Base-by-base conservation (phyloP, 2,329 filamentous ascomycete genomes). In the Talaromyces sp. region DNA sequence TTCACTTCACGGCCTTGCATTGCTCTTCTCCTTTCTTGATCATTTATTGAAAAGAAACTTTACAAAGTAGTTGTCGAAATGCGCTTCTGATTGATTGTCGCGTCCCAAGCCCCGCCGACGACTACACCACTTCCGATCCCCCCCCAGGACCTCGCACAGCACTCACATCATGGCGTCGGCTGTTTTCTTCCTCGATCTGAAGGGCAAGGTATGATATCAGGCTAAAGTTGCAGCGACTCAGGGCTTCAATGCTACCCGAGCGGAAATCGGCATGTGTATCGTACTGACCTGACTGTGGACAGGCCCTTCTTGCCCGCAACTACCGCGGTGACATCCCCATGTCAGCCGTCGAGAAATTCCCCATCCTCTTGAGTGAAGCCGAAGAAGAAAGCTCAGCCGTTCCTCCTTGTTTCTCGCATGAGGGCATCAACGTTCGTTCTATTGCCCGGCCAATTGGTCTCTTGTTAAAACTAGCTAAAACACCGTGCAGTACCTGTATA, bases 331-430 rank as follows among this genome's bases (percentile, higher is more conserved):
- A 99, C 72, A 96, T 99, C 68, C 95, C 95, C 78, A 98, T 99
- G 95, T 96, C 92, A 63, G 95, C 95, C 39, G 95, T 99, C 72
- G 95, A 99, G 80, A 96, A 96, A 78, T 99, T 99, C 77, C 95
- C 95, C 48, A 82, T 96, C 70, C 89, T 99, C 64, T 88, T 99
- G 61, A 96, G 91, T 79, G 95, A 99, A 81, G 95, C 95, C 71
- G 95, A 99, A 88, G 95, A 99, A 86, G 95, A 99, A 79, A 96
- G 92, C 70, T 98, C 93, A 54, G 93, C 93, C 66, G 95, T 98
- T 2, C 92, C 95, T 61, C 95, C 95, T 67, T 99, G 95, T 80
- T 98, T 99, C 83, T 97, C 93, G 46, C 90, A 96, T 77, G 95
- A 99, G 80, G 95, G 95, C 76, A 96, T 99, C 82, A 99, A 99